These are phyloP conservation scores for Pancytospora philotis DNA, from an alignment of 371 early-diverging fungal species.

Conservation along the genomic window DNA sequence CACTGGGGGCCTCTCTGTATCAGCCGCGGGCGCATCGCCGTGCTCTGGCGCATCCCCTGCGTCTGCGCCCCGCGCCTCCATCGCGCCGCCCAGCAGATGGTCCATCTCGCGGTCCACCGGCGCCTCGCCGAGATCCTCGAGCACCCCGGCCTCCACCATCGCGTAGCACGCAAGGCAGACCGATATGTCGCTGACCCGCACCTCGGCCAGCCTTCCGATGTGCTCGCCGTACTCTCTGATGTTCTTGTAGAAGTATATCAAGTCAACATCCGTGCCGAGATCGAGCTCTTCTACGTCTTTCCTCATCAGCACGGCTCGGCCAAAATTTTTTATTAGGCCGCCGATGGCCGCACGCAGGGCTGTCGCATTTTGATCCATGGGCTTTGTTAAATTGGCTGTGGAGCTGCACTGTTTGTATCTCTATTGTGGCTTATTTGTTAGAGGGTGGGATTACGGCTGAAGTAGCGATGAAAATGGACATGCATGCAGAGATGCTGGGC, in stretches of 20 bases:
- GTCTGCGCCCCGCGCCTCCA: neutral
- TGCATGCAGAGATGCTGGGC: too few relatives aligned
- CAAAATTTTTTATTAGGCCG: too few relatives aligned
- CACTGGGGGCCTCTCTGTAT: neutral
- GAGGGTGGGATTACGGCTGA: too few relatives aligned
- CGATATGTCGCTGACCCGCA: neutral
- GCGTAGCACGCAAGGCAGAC: neutral
- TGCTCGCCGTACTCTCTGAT: conserved; percentile 4
- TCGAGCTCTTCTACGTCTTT: neutral
- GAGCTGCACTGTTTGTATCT: too few relatives aligned
- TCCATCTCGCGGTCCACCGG: conserved; percentile 14
- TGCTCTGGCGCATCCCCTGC: neutral
- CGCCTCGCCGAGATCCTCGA: conserved; percentile 2
- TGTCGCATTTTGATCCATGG: too few relatives aligned
- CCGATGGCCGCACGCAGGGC: too few relatives aligned
- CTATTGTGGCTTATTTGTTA: too few relatives aligned
- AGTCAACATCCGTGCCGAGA: conserved; percentile 8
- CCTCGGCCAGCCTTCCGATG: neutral
- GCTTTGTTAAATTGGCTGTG: too few relatives aligned
- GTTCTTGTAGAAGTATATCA: conserved; percentile 15
- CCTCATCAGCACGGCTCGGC: neutral
- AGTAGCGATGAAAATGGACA: too few relatives aligned
- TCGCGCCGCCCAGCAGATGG: neutral
- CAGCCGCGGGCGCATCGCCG: neutral
- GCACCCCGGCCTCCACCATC: neutral